Conservation (phyloP, 257 asterid species). For the Cynanchum wilfordii region DNA sequence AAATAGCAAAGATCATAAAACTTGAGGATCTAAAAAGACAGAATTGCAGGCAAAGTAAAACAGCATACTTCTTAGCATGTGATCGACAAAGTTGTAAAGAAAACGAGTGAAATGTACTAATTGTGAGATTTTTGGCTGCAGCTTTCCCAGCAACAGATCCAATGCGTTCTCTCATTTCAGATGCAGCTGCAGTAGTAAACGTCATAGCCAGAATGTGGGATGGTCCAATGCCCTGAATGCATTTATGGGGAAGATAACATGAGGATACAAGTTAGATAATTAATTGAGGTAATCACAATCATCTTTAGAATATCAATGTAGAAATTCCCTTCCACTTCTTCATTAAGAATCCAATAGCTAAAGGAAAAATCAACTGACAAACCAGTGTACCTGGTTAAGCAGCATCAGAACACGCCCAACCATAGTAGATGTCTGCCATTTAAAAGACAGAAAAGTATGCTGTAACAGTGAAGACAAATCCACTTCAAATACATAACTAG, state of each 20-base stretch:
- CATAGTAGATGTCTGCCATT: conserved; percentile 92
- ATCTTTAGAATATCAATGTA: not conserved
- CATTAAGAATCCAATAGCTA: not conserved
- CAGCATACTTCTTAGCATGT: conserved; percentile 86
- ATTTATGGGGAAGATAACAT: conserved; percentile 10
- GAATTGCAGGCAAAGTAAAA: conserved; percentile 11
- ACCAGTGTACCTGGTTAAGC: conserved; percentile 53
- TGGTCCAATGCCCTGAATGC: conserved; percentile 66
- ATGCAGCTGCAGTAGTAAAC: conserved; percentile 90
- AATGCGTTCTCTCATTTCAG: conserved; percentile 96
- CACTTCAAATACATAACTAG: conserved; percentile 14
- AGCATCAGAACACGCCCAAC: conserved; percentile 92
- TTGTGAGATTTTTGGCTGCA: conserved; percentile 79
- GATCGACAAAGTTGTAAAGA: conserved; percentile 88
- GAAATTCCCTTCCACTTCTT: not conserved
- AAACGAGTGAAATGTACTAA: conserved; percentile 97
- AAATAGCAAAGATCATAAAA: not conserved
- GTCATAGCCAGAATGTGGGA: conserved; percentile 94
- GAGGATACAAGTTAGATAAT: not conserved
- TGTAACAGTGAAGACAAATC: conserved; percentile 20
- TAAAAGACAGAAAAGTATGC: conserved; percentile 25
- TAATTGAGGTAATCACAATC: not conserved
- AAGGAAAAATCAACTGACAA: not conserved
- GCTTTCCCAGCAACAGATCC: conserved; percentile 85
- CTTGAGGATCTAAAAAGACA: not conserved